Evolutionary conservation across 768 basidiomycete species (phyloP).

Genomic region (Phallus indusiatus): DNA sequence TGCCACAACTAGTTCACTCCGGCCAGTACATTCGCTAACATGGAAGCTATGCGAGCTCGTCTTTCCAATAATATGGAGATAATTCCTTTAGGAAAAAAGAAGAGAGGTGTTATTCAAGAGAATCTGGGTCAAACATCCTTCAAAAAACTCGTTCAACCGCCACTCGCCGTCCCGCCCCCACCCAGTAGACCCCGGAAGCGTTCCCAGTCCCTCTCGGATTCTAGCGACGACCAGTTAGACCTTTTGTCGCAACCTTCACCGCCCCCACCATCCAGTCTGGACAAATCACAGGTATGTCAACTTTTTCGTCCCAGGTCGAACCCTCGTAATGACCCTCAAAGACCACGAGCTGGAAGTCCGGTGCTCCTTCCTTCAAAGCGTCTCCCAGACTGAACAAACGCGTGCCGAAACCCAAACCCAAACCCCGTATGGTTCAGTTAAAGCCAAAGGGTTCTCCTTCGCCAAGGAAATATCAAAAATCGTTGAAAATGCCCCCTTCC

Average conservation of each 20-base stretch:
- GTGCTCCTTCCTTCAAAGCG: not conserved
- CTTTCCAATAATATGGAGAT: not conserved
- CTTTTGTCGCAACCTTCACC: not conserved
- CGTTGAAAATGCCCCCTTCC: not conserved
- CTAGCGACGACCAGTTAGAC: not conserved
- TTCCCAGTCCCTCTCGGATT: too few relatives aligned
- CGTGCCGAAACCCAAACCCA: not conserved
- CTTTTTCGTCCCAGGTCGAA: too few relatives aligned
- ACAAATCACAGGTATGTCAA: not conserved
- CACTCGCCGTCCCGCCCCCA: not conserved
- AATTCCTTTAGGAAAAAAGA: not conserved
- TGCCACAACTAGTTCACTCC: not conserved
- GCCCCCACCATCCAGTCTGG: not conserved
- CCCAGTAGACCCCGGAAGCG: not conserved
- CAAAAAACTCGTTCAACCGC: not conserved
- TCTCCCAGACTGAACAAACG: not conserved
- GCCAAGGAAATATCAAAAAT: not conserved
- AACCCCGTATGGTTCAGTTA: not conserved
- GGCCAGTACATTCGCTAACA: not conserved
- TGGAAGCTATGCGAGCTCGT: not conserved
- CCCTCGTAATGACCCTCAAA: too few relatives aligned
- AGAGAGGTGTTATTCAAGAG: not conserved
- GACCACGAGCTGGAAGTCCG: not conserved
- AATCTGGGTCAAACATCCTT: not conserved
- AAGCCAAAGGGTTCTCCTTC: not conserved